Evolutionary conservation across 2,329 filamentous ascomycete genomes (phyloP).

Genomic region (Cucurbitaria berberidis): DNA sequence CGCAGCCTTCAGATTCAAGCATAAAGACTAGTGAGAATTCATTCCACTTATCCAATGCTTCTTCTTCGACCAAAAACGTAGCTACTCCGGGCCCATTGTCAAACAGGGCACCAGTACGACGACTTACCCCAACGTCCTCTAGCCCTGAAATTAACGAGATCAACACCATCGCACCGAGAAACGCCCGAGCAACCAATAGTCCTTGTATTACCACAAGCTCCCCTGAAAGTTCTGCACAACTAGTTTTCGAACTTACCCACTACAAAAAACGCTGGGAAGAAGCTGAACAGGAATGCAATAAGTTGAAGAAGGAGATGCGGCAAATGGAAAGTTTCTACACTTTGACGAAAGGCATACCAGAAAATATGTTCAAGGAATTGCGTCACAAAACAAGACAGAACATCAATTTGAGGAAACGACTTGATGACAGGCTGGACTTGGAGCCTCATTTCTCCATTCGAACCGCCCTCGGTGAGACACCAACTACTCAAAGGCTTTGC

Average conservation of each 20-base stretch:
- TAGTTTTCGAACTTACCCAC: conserved; percentile 1
- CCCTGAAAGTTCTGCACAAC: not conserved
- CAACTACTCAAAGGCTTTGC: not conserved
- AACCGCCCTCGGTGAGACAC: not conserved
- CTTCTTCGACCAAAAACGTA: too few species aligned
- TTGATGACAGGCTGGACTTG: not conserved
- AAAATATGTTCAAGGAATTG: not conserved
- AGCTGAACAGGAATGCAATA: not conserved
- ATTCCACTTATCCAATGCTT: too few species aligned
- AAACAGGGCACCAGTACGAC: too few species aligned
- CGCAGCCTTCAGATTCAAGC: too few species aligned
- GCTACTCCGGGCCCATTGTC: too few species aligned
- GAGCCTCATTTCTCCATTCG: not conserved
- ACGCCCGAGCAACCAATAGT: not conserved
- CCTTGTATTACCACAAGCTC: not conserved
- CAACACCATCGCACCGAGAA: too few species aligned
- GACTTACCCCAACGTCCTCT: too few species aligned
- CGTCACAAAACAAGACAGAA: not conserved
- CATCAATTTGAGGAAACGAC: not conserved
- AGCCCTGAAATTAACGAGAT: not conserved
- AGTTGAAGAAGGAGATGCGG: not conserved
- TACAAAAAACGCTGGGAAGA: not conserved
- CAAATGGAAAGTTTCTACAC: not conserved
- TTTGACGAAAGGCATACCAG: not conserved
- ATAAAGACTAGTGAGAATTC: too few species aligned